phyloP scores from a whole-genome alignment of 1,284 basidiomycete species.

The Melampsora larici-populina region DNA sequence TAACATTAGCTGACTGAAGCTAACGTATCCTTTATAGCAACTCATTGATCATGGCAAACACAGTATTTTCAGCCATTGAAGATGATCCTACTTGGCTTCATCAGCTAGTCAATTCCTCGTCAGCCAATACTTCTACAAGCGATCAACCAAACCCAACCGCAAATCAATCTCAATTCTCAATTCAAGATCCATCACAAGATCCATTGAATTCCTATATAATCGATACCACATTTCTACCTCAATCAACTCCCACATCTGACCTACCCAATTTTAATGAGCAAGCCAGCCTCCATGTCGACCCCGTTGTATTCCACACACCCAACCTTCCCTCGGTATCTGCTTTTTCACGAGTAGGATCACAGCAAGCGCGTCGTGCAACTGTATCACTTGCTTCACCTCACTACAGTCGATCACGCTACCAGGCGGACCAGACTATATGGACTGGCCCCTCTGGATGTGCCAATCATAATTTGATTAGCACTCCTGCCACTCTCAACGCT shows the following conservation, averaged over 20 bases:
- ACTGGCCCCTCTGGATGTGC: neutral
- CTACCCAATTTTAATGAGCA: no score
- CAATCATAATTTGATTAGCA: neutral
- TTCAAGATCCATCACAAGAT: neutral
- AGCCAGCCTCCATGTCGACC: neutral
- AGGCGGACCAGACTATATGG: neutral
- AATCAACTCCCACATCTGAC: neutral
- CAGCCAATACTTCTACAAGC: no score
- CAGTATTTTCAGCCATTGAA: no score
- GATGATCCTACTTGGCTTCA: no score
- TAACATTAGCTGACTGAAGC: no score
- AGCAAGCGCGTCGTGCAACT: constrained; percentile 25
- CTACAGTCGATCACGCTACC: neutral
- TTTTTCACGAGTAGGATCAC: neutral
- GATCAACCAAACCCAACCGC: no score
- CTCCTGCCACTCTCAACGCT: constrained; percentile 20
- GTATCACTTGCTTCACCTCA: constrained; percentile 15
- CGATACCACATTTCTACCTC: neutral
- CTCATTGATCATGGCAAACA: no score
- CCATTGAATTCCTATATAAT: neutral
- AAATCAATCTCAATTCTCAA: no score
- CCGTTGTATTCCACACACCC: neutral
- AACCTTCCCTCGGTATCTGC: neutral
- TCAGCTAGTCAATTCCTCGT: no score
- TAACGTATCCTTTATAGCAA: no score